Base-by-base conservation (phyloP, 768 basidiomycete genomes). In the Pulveroboletus sp. region DNA sequence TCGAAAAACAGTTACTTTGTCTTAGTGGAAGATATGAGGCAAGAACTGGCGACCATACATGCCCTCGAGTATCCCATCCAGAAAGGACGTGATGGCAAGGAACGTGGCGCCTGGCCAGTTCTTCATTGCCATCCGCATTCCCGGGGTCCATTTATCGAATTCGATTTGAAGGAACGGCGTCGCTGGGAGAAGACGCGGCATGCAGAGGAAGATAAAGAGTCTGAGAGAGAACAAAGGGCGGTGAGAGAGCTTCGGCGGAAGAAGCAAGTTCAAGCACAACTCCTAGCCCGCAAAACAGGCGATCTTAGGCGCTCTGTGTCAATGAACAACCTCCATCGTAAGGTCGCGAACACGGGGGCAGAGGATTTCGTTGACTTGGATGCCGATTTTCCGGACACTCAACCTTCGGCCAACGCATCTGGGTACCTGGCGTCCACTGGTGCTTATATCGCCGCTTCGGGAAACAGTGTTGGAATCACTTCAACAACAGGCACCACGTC, bases 381-480 rank as follows among this genome's bases (percentile, higher is more conserved):
- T 16, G 74, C 56, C 5, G 73, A 72, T 30, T 61, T 61, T 17
- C 59, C 37, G 30, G 69, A 69, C n/a, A 59, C 55, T 30, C 59
- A 67, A 23, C 80, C 80, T 45, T 86, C 83, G 3, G 76, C 75
- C 13, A 79, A 82, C 47, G 84, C 85, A 11, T 89, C 87, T 3
- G 85, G 87, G 6, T 88, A 83, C 61, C 72, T 82, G 6, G 76
- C 78, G 5, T 85, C 86, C 6, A 68, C 68, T 2, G 71, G 75
- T 27, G 76, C 75, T 12, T 92, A 93, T 63, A 77, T 89, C 48
- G 92, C 93, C 31, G 95, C 95, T 2, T 97, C 94, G 8, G 94
- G 94, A 6, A 98, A 99, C 70, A 93, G 89, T 54, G 93, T 97
- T 39, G 78, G 81, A 32, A 84, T 98, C 61, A 93, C 95, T 2